These are phyloP conservation scores for Coemansia sp. DNA, from an alignment of 192 early-diverging fungal species.

Conservation along the genomic window DNA sequence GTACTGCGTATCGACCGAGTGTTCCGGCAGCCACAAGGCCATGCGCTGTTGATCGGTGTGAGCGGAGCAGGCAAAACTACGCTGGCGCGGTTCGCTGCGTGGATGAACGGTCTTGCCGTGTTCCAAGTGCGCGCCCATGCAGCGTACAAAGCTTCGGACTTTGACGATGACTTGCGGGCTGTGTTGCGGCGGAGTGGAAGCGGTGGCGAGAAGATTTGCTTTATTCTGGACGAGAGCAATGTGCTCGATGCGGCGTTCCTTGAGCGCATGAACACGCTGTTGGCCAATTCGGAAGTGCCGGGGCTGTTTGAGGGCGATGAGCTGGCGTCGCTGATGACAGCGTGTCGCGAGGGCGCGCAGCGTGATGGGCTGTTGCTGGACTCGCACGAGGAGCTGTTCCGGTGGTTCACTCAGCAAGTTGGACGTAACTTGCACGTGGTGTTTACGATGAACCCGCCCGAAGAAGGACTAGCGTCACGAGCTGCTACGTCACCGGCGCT, in stretches of 20 bases:
- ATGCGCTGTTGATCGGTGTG: conserved; percentile 96
- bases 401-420: conserved; percentile 97
- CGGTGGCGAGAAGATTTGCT: conserved; percentile 97
- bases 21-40: conserved; percentile 96
- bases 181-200: conserved; percentile 91
- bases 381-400: conserved; percentile 91
- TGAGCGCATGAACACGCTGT: conserved; percentile 99
- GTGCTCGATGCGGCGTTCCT: conserved; percentile 95
- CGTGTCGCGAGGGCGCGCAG: conserved; percentile 90
- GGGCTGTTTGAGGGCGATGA: conserved; percentile 99
- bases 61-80: conserved; percentile 98
- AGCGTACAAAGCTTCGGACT: conserved; percentile 92
- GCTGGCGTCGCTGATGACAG: conserved; percentile 86
- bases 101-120: conserved; percentile 97
- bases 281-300: conserved; percentile 98
- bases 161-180: conserved; percentile 93
- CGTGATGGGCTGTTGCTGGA: conserved; percentile 93
- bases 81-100: conserved; percentile 97
- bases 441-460: conserved; percentile 99
- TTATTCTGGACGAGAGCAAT: conserved; percentile 98
- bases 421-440: conserved; percentile 97
- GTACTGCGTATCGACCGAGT: conserved; percentile 98
- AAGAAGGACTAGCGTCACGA: conserved; percentile 75
- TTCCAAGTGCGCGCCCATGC: conserved; percentile 99
- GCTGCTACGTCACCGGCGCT: conserved; percentile 98